These are phyloP conservation scores for Suillus americanus DNA, from an alignment of 768 basidiomycete species.

Conservation along the genomic window DNA sequence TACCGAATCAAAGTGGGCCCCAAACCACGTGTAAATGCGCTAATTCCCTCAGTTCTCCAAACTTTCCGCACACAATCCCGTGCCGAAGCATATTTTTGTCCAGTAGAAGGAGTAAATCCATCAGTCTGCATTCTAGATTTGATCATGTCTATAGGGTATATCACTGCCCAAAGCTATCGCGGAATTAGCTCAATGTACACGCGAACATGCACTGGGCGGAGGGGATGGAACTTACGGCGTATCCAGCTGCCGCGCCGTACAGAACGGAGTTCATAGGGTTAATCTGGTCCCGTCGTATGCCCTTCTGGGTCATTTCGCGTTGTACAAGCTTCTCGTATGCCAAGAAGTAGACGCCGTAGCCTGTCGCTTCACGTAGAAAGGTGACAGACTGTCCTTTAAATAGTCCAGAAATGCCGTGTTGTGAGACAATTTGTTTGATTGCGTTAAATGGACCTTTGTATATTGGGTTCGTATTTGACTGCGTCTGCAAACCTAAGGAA, in stretches of 20 bases:
- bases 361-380: conserved; percentile 76
- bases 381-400: conserved; percentile 94
- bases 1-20: conserved; percentile 89
- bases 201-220: neutral
- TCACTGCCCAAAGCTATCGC: conserved; percentile 79
- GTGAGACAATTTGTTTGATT: conserved; percentile 75
- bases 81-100: conserved; percentile 81
- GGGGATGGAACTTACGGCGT: conserved; percentile 58
- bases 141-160: conserved; percentile 96
- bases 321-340: conserved; percentile 92
- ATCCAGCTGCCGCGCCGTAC: conserved; percentile 91
- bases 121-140: conserved; percentile 98
- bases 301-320: conserved; percentile 73
- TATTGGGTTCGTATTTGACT: conserved; percentile 70
- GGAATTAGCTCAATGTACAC: conserved; percentile 9
- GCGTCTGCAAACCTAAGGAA: conserved; percentile 81
- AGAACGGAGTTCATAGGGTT: conserved; percentile 74
- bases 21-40: conserved; percentile 90
- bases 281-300: conserved; percentile 74
- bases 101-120: conserved; percentile 70
- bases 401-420: conserved; percentile 78
- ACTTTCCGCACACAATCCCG: conserved; percentile 81
- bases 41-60: conserved; percentile 79
- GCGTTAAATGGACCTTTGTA: conserved; percentile 90
- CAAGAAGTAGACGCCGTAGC: conserved; percentile 88